Evolutionary conservation across 371 early-diverging fungal genomes (phyloP), one percentile per base, ranked within the genome.

Genomic region (Rhizopus microsporus): DNA sequence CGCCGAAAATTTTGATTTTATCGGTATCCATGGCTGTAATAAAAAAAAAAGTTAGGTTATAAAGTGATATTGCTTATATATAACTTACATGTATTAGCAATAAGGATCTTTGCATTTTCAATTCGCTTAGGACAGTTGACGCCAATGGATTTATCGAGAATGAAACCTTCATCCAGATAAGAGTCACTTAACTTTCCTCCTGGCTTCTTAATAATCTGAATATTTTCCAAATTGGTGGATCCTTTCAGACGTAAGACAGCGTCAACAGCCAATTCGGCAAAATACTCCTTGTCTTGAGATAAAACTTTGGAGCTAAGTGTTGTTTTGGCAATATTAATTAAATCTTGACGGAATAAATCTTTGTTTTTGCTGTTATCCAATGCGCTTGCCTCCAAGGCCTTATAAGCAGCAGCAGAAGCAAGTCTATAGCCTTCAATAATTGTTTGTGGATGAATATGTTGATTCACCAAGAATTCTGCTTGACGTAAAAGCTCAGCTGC

Each of bases 1-100:
- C 98, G 59, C 99, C 99, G 79, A 98, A 99, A 54, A 99, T 93
- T 85, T 99, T 99, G 78, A 99, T 95, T 78, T 99, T 99, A 74
- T 99, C 99, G 15, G 98, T 95, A 79, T 99, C 99, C 97, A 99
- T 96, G 51, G 98, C 92, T 87, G 74, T 31, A 35, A 53, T 3
- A 39, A 29, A 33, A 37, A 7, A 48, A 53, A 34, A 37, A 50
- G 62, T 33, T 39, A 37, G 1, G 51, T 10, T 40, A 51, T 17
- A 44, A 7, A 48, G n/a, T 38, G 17, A 52, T 9, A 47, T 56
- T 39, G 7, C 16, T 33, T 7, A 15, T 7, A 8, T 30, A 12
- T 5, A 7, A 76, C 82, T 76, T 82, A 91, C 93, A 90, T 60
- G 99, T 99, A 74, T 99, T 99, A 68, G 98, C 99, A 75, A 99